Percentiles rank a stretch among this genome's conserved stretches.
phyloP scores from a whole-genome alignment of 805 yeast species.

The Metschnikowia drakensbergensis region DNA sequence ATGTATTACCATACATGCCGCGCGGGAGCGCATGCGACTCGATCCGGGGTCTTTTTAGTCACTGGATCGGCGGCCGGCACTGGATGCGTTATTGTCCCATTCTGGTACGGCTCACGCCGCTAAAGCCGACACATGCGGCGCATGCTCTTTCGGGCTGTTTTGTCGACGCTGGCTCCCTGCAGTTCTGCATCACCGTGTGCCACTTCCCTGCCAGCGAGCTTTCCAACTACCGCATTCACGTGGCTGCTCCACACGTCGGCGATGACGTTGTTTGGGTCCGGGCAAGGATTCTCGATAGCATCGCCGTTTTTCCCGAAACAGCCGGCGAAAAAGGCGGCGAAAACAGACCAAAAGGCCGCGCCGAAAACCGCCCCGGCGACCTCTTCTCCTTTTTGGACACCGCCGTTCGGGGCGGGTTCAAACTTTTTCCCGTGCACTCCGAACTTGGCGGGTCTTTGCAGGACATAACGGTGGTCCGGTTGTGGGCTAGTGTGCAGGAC shows the following conservation, averaged over 20 bases:
- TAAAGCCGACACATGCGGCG: not conserved
- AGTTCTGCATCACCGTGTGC: slow-evolving; percentile 5
- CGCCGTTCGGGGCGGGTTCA: slow-evolving; percentile 8
- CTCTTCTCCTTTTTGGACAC: not conserved
- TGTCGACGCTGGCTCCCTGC: not conserved
- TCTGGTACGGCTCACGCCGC: slow-evolving; percentile 8
- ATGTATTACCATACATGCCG: no score
- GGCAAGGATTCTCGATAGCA: not conserved
- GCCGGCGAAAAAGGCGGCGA: not conserved
- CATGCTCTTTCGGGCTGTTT: slow-evolving; percentile 9
- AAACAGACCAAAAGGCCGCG: not conserved
- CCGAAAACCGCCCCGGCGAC: not conserved
- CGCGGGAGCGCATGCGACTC: no score
- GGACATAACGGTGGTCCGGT: not conserved
- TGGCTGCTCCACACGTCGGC: slow-evolving; percentile 8
- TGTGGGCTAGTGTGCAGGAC: not conserved
- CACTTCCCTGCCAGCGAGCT: slow-evolving; percentile 5
- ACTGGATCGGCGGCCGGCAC: not conserved
- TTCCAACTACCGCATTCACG: slow-evolving; percentile 4
- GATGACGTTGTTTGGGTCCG: slow-evolving; percentile 9
- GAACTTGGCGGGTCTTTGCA: not conserved
- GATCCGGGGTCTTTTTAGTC: no score
- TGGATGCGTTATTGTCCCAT: slow-evolving; percentile 11
- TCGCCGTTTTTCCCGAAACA: not conserved
- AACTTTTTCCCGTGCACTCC: slow-evolving; percentile 9